These are phyloP conservation scores for Xylaria grammica DNA, from an alignment of 495 filamentous ascomycete genomes.

Conservation along the genomic window DNA sequence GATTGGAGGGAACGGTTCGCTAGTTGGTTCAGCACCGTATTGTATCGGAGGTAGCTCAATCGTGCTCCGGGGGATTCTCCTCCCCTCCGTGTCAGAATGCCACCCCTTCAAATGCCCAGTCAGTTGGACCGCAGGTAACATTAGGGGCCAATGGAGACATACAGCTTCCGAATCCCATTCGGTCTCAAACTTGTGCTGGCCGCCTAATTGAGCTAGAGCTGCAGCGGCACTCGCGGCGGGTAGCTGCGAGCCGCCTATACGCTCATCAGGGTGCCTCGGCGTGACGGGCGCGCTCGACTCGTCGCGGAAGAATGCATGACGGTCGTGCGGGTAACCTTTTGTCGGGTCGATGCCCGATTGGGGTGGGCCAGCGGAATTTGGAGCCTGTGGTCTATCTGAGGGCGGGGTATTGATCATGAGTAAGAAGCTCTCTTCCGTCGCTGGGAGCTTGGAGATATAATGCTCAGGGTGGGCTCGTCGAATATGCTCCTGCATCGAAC, in stretches of 20 bases:
- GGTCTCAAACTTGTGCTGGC: conserved; percentile 73
- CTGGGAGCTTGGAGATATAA: conserved; percentile 98
- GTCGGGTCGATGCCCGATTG: conserved; percentile 31
- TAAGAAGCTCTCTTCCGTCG: conserved; percentile 96
- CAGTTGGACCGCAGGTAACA: conserved; percentile 9
- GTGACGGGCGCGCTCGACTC: conserved; percentile 74
- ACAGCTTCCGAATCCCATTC: conserved; percentile 89
- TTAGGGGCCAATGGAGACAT: conserved; percentile 40
- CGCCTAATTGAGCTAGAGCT: conserved; percentile 84
- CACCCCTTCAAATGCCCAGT: conserved; percentile 59
- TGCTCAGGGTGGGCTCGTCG: conserved; percentile 95
- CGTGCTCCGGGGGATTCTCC: conserved; percentile 58
- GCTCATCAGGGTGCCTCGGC: conserved; percentile 74
- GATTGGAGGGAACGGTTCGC: conserved; percentile 68
- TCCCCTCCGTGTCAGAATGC: conserved; percentile 72
- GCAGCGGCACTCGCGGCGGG: conserved; percentile 81
- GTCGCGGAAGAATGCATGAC: conserved; percentile 59
- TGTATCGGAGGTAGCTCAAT: conserved; percentile 79
- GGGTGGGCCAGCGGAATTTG: conserved; percentile 37
- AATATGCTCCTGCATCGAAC: conserved; percentile 99
- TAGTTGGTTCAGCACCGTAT: conserved; percentile 67
- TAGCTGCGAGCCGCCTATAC: conserved; percentile 61
- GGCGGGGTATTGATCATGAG: conserved; percentile 93
- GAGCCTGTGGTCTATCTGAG: conserved; percentile 70
- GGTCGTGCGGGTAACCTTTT: conserved; percentile 50